Base-by-base conservation (phyloP, 371 early-diverging fungal species). In the Mucor irregularis region DNA sequence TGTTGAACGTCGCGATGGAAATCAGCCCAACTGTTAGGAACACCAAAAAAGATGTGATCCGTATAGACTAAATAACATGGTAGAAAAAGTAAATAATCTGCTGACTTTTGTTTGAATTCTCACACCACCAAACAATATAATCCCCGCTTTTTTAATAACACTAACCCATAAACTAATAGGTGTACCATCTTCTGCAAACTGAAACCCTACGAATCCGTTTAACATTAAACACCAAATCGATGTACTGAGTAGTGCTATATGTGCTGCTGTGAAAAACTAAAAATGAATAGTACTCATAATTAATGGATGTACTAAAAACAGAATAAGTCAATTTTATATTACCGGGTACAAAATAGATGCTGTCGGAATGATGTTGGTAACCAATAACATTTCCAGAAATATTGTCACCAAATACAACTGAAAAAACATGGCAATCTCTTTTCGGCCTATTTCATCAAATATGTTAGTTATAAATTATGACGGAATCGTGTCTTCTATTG, bases 181-280 rank as follows among this genome's bases (percentile, higher is more conserved):
- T 17, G 94, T 94, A 21, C 96, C 96, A 73, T 95, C 96, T 68
- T 95, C 95, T 7, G 88, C 83, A 82, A 92, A 94, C 73, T 94
- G 94, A 77, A 92, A 93, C 14, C 91, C 91, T 26, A 95, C 87
- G 53, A 94, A 90, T 13, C 94, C 96, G 73, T 95, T 95, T 29
- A 93, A 64, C 53, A 95, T 66, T 56, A 95, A 69, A 61, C 88
- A 85, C 90, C 92, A 92, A 59, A 89, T 83, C 42, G 88, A 81
- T 9, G 90, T 81, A 49, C 85, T 83, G 33, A 84, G 70, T n/a
- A 91, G 54, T 2, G 87, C 89, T 37, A 90, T 60, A 64, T 93
- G 89, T 4, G 72, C 82, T 1, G 94, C 90, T 14, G 84, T 84
- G 54, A 93, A 85, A 63, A 83, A 92, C 92, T 91, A 66, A 25